phyloP scores from a whole-genome alignment of 331 rosid genomes.

The Cydonia oblonga region DNA sequence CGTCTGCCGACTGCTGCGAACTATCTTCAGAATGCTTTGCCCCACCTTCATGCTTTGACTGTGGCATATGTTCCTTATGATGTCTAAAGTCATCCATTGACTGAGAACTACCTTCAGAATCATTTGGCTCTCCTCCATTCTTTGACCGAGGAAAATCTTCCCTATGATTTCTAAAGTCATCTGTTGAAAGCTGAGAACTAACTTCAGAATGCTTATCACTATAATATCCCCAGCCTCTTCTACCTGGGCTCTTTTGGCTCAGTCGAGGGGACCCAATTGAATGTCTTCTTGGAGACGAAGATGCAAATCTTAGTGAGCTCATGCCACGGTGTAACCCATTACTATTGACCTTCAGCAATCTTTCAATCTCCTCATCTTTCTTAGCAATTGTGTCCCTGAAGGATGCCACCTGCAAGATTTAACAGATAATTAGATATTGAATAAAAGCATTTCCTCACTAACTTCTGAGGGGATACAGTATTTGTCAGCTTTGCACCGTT shows the following conservation, averaged over 20 bases:
- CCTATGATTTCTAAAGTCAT: constrained; percentile 48
- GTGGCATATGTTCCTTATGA: constrained; percentile 29
- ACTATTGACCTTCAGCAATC: constrained; percentile 43
- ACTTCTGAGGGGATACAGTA: background rate
- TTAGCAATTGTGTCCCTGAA: constrained; percentile 58
- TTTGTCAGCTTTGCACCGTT: background rate
- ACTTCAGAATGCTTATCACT: constrained; percentile 75
- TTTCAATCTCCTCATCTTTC: constrained; percentile 84
- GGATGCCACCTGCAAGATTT: constrained; percentile 51
- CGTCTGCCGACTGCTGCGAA: constrained; percentile 60
- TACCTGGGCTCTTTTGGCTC: constrained; percentile 28
- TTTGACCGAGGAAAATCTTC: constrained; percentile 21
- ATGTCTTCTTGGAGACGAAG: no score
- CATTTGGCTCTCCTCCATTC: no score
- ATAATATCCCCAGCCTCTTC: constrained; percentile 39
- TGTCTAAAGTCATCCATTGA: constrained; percentile 63
- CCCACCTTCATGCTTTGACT: constrained; percentile 28
- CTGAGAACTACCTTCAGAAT: constrained; percentile 67
- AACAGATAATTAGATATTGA: constrained; percentile 15
- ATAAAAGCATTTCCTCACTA: background rate
- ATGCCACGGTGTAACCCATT: constrained; percentile 38
- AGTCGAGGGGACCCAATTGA: constrained; percentile 31
- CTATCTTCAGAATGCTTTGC: constrained; percentile 25
- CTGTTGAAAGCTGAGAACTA: constrained; percentile 65
- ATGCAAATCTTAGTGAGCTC: constrained; percentile 26